Evolutionary conservation across 257 asterid species (phyloP).

Genomic region (Scutellaria barbata): DNA sequence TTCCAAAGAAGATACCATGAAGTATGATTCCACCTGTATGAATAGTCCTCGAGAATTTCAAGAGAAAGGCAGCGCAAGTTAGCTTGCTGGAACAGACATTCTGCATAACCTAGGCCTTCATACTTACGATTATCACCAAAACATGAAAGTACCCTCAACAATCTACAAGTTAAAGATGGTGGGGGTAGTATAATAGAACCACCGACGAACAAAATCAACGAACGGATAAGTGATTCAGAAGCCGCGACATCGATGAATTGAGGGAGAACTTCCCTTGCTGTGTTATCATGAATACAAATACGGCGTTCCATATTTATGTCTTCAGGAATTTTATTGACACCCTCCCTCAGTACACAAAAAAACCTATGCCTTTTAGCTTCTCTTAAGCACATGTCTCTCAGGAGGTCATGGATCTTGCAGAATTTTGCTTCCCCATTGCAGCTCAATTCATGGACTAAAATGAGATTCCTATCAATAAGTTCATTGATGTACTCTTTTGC

Average conservation of each 20-base stretch:
- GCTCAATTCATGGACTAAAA: neutral
- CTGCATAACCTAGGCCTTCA: no score
- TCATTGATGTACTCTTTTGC: neutral
- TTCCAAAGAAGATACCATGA: neutral
- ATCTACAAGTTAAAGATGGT: neutral
- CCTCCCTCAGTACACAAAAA: neutral
- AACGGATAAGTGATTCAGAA: neutral
- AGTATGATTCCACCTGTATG: no score
- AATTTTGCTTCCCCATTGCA: neutral
- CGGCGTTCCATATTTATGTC: neutral
- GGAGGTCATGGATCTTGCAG: constrained; percentile 14
- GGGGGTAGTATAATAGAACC: neutral
- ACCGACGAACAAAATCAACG: neutral
- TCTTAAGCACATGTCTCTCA: constrained; percentile 4
- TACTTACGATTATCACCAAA: no score
- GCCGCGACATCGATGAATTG: neutral
- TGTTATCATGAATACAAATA: neutral
- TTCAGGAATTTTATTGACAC: neutral
- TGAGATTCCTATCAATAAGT: neutral
- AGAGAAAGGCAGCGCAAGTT: neutral
- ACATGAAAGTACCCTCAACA: neutral
- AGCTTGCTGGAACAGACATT: neutral
- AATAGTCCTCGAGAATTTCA: neutral
- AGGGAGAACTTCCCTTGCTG: neutral
- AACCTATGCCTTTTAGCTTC: neutral